These are phyloP conservation scores for Anacardium occidentale DNA, from an alignment of 345 rosid species.

Conservation along the genomic window DNA sequence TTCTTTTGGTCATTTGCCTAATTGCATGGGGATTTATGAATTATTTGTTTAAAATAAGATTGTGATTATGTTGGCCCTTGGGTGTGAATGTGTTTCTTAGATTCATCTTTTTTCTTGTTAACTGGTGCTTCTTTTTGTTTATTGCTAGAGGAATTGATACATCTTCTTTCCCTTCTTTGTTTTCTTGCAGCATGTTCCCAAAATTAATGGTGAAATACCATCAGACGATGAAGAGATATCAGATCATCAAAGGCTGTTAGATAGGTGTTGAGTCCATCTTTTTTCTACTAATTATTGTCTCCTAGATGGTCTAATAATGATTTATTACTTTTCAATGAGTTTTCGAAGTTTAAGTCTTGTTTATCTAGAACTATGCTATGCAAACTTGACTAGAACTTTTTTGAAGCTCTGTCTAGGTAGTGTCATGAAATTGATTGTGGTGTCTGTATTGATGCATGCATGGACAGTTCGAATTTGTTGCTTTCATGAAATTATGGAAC, in stretches of 20 bases:
- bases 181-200: conserved; percentile 57
- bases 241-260: conserved; percentile 66
- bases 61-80: background rate
- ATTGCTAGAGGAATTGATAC: background rate
- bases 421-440: background rate
- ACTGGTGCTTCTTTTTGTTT: background rate
- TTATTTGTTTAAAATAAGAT: background rate
- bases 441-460: background rate
- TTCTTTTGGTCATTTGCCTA: conserved; percentile 1
- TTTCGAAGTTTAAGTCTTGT: background rate
- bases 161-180: conserved; percentile 3
- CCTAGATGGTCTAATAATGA: background rate
- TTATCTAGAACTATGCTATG: background rate
- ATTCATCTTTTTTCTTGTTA: background rate
- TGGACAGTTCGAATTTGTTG: background rate
- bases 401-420: background rate
- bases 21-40: background rate
- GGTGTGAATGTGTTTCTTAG: background rate
- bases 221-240: conserved; percentile 57
- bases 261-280: conserved; percentile 35
- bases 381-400: background rate
- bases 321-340: too few species aligned
- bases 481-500: background rate
- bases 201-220: conserved; percentile 62
- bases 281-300: background rate